phyloP scores from a whole-genome alignment of 345 rosid species.

The Hibiscus mutabilis region DNA sequence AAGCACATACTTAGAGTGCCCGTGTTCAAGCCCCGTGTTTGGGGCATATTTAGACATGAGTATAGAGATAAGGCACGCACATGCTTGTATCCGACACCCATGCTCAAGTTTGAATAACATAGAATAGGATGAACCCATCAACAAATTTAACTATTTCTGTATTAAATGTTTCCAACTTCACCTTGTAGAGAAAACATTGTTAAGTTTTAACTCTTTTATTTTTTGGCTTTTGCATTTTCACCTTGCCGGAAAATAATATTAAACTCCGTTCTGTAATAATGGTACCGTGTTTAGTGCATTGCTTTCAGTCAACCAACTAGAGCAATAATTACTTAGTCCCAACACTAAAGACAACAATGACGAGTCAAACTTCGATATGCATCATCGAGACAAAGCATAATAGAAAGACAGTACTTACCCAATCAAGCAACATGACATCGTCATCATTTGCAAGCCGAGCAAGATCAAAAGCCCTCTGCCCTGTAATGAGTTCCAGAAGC shows the following conservation, averaged over 20 bases:
- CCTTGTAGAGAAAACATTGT: neutral
- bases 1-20: too few species aligned
- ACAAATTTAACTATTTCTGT: neutral
- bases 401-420: constrained; percentile 41
- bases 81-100: neutral
- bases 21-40: too few species aligned
- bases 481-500: constrained; percentile 96
- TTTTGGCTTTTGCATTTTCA: neutral
- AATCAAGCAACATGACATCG: constrained; percentile 90
- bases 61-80: too few species aligned
- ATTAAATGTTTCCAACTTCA: neutral
- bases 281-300: neutral
- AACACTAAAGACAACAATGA: neutral
- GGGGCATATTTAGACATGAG: too few species aligned
- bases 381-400: neutral
- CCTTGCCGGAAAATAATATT: neutral
- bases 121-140: neutral
- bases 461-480: constrained; percentile 91
- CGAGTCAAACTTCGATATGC: neutral
- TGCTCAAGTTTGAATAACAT: neutral
- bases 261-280: neutral
- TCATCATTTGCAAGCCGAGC: constrained; percentile 95
- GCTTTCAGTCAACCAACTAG: neutral
- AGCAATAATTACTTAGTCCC: neutral
- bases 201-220: neutral